phyloP scores from a whole-genome alignment of 345 rosid species.

The Salix caprea region DNA sequence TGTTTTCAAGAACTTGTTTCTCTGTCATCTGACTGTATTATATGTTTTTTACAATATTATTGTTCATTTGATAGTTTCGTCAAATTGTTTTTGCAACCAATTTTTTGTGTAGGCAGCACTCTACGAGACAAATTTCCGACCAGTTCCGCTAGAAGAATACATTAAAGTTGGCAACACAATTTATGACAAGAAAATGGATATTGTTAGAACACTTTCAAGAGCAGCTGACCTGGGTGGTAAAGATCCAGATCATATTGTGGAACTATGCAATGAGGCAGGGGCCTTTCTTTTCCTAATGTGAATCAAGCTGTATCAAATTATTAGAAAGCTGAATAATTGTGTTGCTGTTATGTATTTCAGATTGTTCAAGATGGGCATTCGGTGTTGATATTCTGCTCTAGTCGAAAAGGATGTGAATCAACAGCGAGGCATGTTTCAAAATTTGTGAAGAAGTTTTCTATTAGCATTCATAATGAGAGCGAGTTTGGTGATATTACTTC shows the following conservation, averaged over 20 bases:
- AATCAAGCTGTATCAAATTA: background rate
- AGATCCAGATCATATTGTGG: conserved; percentile 95
- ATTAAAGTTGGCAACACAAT: conserved; percentile 86
- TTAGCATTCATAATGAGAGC: conserved; percentile 36
- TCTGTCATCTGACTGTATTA: background rate
- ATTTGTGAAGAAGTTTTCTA: conserved; percentile 58
- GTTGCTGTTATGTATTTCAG: conserved; percentile 34
- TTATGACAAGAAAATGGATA: conserved; percentile 72
- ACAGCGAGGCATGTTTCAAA: conserved; percentile 85
- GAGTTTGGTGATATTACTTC: conserved; percentile 64
- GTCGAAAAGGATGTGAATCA: conserved; percentile 98
- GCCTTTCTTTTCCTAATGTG: conserved; percentile 9
- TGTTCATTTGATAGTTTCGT: background rate
- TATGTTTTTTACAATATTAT: background rate
- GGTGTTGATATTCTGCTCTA: conserved; percentile 89
- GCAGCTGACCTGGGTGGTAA: conserved; percentile 76
- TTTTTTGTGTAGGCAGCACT: conserved; percentile 68
- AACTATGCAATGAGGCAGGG: conserved; percentile 85
- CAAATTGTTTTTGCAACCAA: conserved; percentile 4
- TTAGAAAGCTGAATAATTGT: conserved; percentile 2
- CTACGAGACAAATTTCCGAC: conserved; percentile 90
- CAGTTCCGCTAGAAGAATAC: conserved; percentile 89
- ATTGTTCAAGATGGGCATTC: conserved; percentile 96
- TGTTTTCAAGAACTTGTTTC: background rate
- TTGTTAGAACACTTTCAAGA: conserved; percentile 66